These are phyloP conservation scores for Pseudisothecium myosuroides DNA, from an alignment of 225 moss, liverwort and hornwort genomes.

Conservation along the genomic window DNA sequence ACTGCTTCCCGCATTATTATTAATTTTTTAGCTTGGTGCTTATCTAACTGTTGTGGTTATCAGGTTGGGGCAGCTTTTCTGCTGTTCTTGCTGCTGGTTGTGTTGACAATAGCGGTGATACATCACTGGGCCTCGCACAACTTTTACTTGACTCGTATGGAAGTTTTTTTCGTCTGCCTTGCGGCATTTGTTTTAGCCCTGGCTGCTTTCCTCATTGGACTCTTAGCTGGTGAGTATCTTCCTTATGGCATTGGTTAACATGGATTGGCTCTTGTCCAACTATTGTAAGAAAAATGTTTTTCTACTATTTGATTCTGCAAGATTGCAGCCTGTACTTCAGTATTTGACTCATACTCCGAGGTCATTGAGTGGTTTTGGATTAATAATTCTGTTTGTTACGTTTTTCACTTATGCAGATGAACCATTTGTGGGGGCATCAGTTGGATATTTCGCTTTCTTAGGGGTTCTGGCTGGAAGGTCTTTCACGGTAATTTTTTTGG, in stretches of 20 bases:
- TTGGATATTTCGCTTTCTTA: constrained; percentile 91
- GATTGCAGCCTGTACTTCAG: background rate
- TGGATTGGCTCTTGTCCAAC: background rate
- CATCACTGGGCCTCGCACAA: constrained; percentile 99
- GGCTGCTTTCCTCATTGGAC: constrained; percentile 92
- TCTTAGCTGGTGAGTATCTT: constrained; percentile 64
- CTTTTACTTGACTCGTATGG: constrained; percentile 95
- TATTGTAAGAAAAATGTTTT: background rate
- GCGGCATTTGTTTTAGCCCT: constrained; percentile 84
- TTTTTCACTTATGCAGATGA: constrained; percentile 46
- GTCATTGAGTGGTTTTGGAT: background rate
- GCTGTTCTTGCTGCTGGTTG: constrained; percentile 69
- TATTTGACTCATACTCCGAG: background rate
- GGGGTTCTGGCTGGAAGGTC: constrained; percentile 85
- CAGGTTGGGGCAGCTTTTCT: constrained; percentile 98
- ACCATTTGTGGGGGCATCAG: constrained; percentile 98
- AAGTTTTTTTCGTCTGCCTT: constrained; percentile 76
- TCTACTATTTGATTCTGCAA: background rate
- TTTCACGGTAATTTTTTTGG: constrained; percentile 54
- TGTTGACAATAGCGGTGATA: constrained; percentile 79
- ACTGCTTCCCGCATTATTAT: background rate
- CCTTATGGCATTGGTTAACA: background rate
- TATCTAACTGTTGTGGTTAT: background rate
- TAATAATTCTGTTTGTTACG: background rate
- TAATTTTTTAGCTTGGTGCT: background rate